These are phyloP conservation scores for Trichophyton rubrum DNA, from an alignment of 2,329 filamentous ascomycete genomes.

Conservation along the genomic window DNA sequence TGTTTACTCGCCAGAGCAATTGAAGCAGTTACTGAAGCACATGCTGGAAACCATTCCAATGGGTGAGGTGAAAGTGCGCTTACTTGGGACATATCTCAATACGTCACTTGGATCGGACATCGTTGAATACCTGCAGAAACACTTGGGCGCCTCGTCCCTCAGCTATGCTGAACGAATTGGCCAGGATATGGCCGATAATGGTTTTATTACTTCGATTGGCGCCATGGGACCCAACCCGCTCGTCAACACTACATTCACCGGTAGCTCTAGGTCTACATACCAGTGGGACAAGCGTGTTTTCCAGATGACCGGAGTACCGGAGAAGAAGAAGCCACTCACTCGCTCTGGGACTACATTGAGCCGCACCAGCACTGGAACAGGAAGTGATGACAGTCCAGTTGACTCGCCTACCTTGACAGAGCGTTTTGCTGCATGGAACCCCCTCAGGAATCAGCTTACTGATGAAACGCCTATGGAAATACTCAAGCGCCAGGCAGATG, in stretches of 20 bases:
- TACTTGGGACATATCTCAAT: slow-evolving; percentile 88
- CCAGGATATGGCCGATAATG: slow-evolving; percentile 76
- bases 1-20: slow-evolving; percentile 67
- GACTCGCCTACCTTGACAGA: slow-evolving; percentile 81
- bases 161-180: slow-evolving; percentile 90
- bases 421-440: slow-evolving; percentile 84
- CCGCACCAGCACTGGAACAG: slow-evolving; percentile 58
- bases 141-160: slow-evolving; percentile 71
- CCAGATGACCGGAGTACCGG: slow-evolving; percentile 71
- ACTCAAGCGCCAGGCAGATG: slow-evolving; percentile 73
- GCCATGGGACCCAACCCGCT: slow-evolving; percentile 54
- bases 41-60: slow-evolving; percentile 79
- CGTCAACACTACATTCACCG: slow-evolving; percentile 67
- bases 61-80: slow-evolving; percentile 86
- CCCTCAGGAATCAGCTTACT: slow-evolving; percentile 76
- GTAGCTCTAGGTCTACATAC: slow-evolving; percentile 94
- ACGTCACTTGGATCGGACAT: slow-evolving; percentile 86
- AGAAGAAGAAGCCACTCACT: slow-evolving; percentile 60
- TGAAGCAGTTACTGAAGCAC: slow-evolving; percentile 80
- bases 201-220: slow-evolving; percentile 79
- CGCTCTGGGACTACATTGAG: slow-evolving; percentile 34
- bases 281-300: slow-evolving; percentile 94
- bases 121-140: slow-evolving; percentile 83
- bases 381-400: slow-evolving; percentile 42
- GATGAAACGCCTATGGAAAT: slow-evolving; percentile 84